Evolutionary conservation across 768 basidiomycete genomes (phyloP).

Genomic region (Boletus sp.): DNA sequence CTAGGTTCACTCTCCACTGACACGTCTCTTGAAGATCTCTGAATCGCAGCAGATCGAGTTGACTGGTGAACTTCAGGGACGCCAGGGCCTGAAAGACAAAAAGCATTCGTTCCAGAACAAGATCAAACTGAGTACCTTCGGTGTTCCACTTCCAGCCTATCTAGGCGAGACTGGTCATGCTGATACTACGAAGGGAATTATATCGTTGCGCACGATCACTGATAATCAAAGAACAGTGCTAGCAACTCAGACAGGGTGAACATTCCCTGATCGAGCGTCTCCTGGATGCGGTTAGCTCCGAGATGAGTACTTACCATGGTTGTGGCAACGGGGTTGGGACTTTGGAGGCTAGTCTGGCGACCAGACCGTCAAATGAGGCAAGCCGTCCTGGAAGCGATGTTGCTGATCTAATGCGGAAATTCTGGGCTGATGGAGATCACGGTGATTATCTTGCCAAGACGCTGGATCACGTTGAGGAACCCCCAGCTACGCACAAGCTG

Average conservation of each 20-base stretch:
- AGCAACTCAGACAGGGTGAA: neutral
- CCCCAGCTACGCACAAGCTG: neutral
- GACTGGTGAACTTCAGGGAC: neutral
- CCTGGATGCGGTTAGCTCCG: constrained; percentile 5
- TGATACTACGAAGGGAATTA: constrained; percentile 3
- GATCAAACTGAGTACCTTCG: neutral
- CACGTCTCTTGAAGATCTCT: neutral
- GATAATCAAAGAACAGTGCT: constrained; percentile 5
- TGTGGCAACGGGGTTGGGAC: constrained; percentile 3
- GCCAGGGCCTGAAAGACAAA: neutral
- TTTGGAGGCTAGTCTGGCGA: neutral
- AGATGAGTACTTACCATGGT: neutral
- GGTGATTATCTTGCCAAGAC: constrained; percentile 23
- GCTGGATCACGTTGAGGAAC: neutral
- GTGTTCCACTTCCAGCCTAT: neutral
- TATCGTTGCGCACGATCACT: neutral
- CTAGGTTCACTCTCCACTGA: neutral
- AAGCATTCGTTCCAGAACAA: neutral
- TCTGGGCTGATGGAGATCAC: constrained; percentile 17
- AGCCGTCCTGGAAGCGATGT: neutral
- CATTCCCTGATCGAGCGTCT: neutral
- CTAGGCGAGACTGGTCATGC: neutral
- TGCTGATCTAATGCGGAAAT: constrained; percentile 17
- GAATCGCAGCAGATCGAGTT: neutral
- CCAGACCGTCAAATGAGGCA: neutral